These are phyloP conservation scores for Euphorbia celastroides DNA, from an alignment of 441 rosid species.

Conservation along the genomic window DNA sequence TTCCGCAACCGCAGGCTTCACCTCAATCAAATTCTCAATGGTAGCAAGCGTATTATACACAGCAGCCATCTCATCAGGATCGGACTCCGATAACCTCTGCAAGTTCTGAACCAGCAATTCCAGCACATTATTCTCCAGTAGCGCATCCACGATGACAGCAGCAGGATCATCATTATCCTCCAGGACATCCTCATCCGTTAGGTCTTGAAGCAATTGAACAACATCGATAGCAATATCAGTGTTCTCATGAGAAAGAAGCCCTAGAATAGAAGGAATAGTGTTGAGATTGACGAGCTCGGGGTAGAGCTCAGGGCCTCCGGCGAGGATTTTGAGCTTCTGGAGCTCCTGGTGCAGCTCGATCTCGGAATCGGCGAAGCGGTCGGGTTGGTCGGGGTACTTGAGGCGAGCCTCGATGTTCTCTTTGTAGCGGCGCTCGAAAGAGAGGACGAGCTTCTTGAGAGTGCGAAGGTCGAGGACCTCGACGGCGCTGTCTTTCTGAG, in stretches of 20 bases:
- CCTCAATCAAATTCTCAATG: conserved; percentile 93
- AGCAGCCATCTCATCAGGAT: conserved; percentile 79
- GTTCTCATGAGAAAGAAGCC: conserved; percentile 79
- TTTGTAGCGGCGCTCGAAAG: conserved; percentile 94
- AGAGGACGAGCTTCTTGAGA: conserved; percentile 77
- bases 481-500: conserved; percentile 42
- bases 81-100: conserved; percentile 69
- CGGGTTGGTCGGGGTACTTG: conserved; percentile 89
- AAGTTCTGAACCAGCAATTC: conserved; percentile 90
- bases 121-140: conserved; percentile 80
- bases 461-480: conserved; percentile 74
- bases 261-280: conserved; percentile 68
- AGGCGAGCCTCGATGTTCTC: conserved; percentile 96
- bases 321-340: conserved; percentile 80
- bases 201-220: conserved; percentile 79
- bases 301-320: conserved; percentile 95
- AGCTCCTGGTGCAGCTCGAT: conserved; percentile 89
- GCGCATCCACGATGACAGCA: conserved; percentile 53
- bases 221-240: conserved; percentile 87
- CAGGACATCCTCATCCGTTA: conserved; percentile 84
- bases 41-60: conserved; percentile 71
- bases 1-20: conserved; percentile 89
- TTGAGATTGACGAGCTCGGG: conserved; percentile 77
- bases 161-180: conserved; percentile 94
- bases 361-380: conserved; percentile 86